These are phyloP conservation scores for Aspergillus neoniger DNA, from an alignment of 2,329 filamentous ascomycete genomes.

Conservation along the genomic window DNA sequence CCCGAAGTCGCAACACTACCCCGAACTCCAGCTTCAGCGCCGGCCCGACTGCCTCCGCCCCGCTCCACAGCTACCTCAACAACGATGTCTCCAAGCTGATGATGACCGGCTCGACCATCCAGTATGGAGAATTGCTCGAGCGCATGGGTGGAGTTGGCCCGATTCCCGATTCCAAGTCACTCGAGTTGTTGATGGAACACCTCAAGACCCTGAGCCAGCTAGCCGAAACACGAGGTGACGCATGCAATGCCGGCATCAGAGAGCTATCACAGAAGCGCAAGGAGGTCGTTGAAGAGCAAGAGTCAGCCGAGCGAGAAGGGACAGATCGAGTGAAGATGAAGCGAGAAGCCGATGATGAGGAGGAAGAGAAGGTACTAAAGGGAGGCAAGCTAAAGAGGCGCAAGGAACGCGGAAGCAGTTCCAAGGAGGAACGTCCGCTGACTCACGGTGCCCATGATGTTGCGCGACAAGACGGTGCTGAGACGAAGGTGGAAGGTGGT, in stretches of 20 bases:
- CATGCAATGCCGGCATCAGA: conserved; percentile 61
- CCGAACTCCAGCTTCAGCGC: conserved; percentile 58
- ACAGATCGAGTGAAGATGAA: conserved; percentile 52
- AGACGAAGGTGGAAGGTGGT: conserved; percentile 59
- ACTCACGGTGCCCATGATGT: conserved; percentile 65
- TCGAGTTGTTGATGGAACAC: conserved; percentile 55
- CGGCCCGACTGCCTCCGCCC: conserved; percentile 40
- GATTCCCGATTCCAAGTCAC: conserved; percentile 50
- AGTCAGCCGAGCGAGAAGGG: conserved; percentile 40
- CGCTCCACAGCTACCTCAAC: conserved; percentile 56
- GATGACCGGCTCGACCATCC: conserved; percentile 47
- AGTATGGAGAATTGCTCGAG: conserved; percentile 62
- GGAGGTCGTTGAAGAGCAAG: conserved; percentile 55
- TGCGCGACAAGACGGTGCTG: conserved; percentile 64
- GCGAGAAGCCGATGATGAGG: conserved; percentile 47
- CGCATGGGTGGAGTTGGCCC: conserved; percentile 51
- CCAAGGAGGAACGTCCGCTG: conserved; percentile 62
- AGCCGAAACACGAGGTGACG: conserved; percentile 59
- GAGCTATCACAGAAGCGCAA: conserved; percentile 61
- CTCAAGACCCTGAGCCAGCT: conserved; percentile 59
- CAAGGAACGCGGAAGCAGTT: conserved; percentile 63
- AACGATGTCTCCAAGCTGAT: conserved; percentile 53
- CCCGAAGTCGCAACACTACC: conserved; percentile 64
- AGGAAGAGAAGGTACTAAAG: conserved; percentile 53
- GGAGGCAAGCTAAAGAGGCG: conserved; percentile 73